Evolutionary conservation across 2,329 filamentous ascomycete species (phyloP), one percentile per base, ranked within the genome.

Genomic region (Whalleya microplaca): DNA sequence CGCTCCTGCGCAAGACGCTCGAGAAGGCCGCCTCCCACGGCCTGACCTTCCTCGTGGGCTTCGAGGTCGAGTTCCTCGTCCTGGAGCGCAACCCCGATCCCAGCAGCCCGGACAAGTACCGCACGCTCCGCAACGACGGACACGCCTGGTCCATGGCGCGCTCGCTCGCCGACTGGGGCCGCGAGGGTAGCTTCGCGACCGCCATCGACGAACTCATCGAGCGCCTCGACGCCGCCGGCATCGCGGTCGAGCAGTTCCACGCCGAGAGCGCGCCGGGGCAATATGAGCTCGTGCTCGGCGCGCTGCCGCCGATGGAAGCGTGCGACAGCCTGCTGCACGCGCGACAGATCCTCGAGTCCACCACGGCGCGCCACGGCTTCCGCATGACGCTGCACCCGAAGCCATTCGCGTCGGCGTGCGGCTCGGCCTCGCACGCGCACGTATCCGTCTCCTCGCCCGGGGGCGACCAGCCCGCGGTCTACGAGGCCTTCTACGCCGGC

Each of bases 11-110:
- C 51, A 76, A 73, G 2, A 76, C 86, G 0, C 68, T 88, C 1
- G 75, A 80, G 0, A 73, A 75, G 5, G 81, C 89, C 0, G 74
- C 79, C 10, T 64, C 73, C 1, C 76, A 83, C 40, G 77, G 79
- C 1, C 76, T 91, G 2, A 72, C 78, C 2, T 84, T 92, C 46
- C 77, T 87, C 0, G 73, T 92, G 16, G 92, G 91, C 0, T 96
- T 95, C 63, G 92, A 96, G 71, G 85, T 96, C 41, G 91, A 96
- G 72, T 84, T 95, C 9, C 80, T 90, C 1, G 86, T 96, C 61
- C 76, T 94, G 62, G 79, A 80, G 41, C 79, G 80, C 19, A 66
- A 72, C 32, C 64, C 67, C 7, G 64, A 72, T 21, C 61, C 71
- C 16, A 62, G 61, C 4, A 69, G 9, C 41, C 19, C 19, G 1